Evolutionary conservation across 78 protist genomes (phyloP).

Genomic region (Parvularia atlantis): DNA sequence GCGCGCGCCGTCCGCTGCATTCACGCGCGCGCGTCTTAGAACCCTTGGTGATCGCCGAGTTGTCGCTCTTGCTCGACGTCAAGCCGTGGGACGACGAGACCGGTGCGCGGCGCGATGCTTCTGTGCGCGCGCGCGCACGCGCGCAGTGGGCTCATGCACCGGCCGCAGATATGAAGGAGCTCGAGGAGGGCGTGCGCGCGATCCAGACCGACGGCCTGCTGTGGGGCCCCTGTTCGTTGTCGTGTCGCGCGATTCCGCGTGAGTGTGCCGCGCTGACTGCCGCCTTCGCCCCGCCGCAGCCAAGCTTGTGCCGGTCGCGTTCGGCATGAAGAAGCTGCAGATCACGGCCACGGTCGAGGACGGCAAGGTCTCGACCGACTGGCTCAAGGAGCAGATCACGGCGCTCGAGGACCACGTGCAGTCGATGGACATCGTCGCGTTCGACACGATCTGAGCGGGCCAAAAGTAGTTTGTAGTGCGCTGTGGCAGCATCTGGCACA

Average conservation of each 20-base stretch:
- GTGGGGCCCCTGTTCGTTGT: constrained; percentile 60
- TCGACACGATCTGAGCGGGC: constrained; percentile 58
- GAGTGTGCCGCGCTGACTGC: too few species aligned
- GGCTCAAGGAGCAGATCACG: constrained; percentile 48
- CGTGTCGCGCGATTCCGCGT: too few species aligned
- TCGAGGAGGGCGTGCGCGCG: constrained; percentile 28
- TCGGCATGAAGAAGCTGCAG: constrained; percentile 80
- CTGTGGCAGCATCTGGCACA: too few species aligned
- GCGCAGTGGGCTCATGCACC: too few species aligned
- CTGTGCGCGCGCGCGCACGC: too few species aligned
- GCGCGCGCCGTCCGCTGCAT: too few species aligned
- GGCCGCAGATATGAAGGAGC: constrained; percentile 11
- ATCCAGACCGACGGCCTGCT: constrained; percentile 69
- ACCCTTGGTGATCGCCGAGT: constrained; percentile 31
- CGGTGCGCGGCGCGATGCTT: too few species aligned
- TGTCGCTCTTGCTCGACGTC: constrained; percentile 61
- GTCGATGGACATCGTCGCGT: constrained; percentile 57
- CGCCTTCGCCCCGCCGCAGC: too few species aligned
- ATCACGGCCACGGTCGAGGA: constrained; percentile 66
- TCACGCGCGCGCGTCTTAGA: too few species aligned
- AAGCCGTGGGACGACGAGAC: constrained; percentile 79
- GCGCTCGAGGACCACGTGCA: constrained; percentile 73
- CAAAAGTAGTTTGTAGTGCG: too few species aligned
- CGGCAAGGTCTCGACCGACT: constrained; percentile 55
- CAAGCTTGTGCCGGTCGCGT: constrained; percentile 66